Percentiles rank a stretch among this genome's conserved stretches.
These are phyloP conservation scores for Ambrosia artemisiifolia DNA, from an alignment of 129 eudicot species.

Conservation along the genomic window DNA sequence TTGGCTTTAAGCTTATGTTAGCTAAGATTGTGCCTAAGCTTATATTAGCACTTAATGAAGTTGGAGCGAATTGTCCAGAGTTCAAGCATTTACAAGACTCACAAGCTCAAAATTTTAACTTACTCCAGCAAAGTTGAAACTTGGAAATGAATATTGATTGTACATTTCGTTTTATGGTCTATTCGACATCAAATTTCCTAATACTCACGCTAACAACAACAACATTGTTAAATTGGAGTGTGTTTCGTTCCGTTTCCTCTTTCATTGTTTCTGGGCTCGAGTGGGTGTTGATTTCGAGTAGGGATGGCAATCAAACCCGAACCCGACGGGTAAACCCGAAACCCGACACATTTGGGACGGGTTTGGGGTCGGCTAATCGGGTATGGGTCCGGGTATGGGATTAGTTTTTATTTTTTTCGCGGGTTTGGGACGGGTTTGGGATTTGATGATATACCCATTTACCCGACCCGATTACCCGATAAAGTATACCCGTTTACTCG, in stretches of 20 bases:
- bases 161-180: constrained; percentile 27
- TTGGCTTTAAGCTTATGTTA: constrained; percentile 94
- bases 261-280: constrained; percentile 1
- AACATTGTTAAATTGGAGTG: constrained; percentile 12
- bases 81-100: constrained; percentile 62
- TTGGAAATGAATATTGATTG: constrained; percentile 28
- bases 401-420: too few species aligned
- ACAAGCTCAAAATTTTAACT: constrained; percentile 17
- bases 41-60: constrained; percentile 49
- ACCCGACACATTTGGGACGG: too few species aligned
- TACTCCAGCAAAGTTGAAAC: not conserved
- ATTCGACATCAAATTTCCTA: constrained; percentile 1
- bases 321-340: too few species aligned
- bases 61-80: constrained; percentile 80
- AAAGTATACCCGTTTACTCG: too few species aligned
- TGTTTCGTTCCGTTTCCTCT: constrained; percentile 9
- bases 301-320: too few species aligned
- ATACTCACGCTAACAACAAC: constrained; percentile 33
- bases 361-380: too few species aligned
- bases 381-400: too few species aligned
- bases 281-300: not conserved
- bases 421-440: too few species aligned
- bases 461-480: too few species aligned
- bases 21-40: constrained; percentile 81
- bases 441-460: too few species aligned